Percentiles rank a stretch among this genome's conserved stretches.
Evolutionary conservation across 805 yeast species (phyloP).

Genomic region (Dipodascus albidus): DNA sequence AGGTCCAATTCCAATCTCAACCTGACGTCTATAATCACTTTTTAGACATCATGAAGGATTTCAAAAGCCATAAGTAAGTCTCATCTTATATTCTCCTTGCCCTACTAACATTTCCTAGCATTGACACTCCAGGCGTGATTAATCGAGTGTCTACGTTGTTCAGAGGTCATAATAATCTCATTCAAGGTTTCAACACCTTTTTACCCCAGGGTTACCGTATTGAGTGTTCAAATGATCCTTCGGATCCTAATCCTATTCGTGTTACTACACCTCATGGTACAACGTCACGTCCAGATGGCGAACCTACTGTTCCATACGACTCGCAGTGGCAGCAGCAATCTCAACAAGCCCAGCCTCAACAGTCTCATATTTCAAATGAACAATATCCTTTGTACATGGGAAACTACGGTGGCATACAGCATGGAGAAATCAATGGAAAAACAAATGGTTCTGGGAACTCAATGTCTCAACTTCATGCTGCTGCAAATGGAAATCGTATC

Average conservation of each 20-base stretch:
- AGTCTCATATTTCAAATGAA: background rate
- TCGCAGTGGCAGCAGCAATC: constrained; percentile 9
- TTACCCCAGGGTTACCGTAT: constrained; percentile 92
- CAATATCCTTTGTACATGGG: constrained; percentile 3
- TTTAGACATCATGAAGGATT: constrained; percentile 96
- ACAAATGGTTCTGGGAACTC: constrained; percentile 12
- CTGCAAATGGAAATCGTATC: constrained; percentile 24
- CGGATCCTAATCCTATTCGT: constrained; percentile 83
- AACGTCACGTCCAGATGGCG: constrained; percentile 48
- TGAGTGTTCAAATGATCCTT: constrained; percentile 80
- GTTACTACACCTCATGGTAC: constrained; percentile 96
- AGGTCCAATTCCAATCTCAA: constrained; percentile 79
- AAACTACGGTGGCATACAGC: constrained; percentile 1
- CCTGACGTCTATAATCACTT: constrained; percentile 95
- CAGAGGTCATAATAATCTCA: constrained; percentile 81
- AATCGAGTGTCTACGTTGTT: constrained; percentile 87
- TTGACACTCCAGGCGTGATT: constrained; percentile 97
- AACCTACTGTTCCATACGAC: constrained; percentile 18
- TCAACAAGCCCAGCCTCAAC: constrained; percentile 6
- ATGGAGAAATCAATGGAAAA: constrained; percentile 4
- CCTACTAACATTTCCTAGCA: constrained; percentile 22
- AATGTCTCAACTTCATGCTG: constrained; percentile 29
- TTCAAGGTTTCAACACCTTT: constrained; percentile 96
- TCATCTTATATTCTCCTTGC: background rate
- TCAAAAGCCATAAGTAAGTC: constrained; percentile 75